Evolutionary conservation across 2,329 filamentous ascomycete species (phyloP).

Genomic region (Aspergillus cejpii): DNA sequence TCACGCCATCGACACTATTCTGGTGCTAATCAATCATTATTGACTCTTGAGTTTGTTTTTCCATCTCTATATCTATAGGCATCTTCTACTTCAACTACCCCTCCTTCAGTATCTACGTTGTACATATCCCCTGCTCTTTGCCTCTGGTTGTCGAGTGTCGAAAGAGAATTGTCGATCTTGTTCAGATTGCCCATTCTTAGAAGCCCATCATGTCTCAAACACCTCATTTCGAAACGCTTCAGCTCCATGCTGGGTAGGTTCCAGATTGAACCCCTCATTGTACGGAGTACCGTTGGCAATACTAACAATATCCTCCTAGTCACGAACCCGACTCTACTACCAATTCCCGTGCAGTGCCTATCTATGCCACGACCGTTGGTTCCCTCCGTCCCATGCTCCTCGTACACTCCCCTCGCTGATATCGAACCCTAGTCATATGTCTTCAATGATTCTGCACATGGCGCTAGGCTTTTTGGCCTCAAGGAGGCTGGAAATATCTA

Average conservation of each 20-base stretch:
- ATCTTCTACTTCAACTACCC: conserved; percentile 1
- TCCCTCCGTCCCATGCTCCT: not conserved
- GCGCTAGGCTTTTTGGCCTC: conserved; percentile 88
- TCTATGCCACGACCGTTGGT: conserved; percentile 78
- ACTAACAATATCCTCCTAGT: conserved; percentile 41
- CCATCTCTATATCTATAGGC: not conserved
- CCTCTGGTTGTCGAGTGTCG: not conserved
- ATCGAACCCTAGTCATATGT: conserved; percentile 60
- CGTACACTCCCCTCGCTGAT: not conserved
- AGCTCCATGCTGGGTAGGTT: conserved; percentile 72
- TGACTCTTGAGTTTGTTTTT: not conserved
- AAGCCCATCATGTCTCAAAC: conserved; percentile 30
- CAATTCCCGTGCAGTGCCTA: conserved; percentile 84
- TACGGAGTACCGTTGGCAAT: not conserved
- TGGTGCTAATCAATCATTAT: not conserved
- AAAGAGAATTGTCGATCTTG: not conserved
- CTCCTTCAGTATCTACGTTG: not conserved
- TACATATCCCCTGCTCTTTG: not conserved
- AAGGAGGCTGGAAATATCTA: conserved; percentile 98
- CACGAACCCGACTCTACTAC: conserved; percentile 74
- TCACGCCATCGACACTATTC: conserved; percentile 12
- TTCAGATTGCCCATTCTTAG: not conserved
- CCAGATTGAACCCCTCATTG: conserved; percentile 3
- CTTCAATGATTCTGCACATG: conserved; percentile 95
- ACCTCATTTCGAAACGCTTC: conserved; percentile 70